phyloP scores from a whole-genome alignment of 192 early-diverging fungal species.

The Phycomyces blakesleeanus region DNA sequence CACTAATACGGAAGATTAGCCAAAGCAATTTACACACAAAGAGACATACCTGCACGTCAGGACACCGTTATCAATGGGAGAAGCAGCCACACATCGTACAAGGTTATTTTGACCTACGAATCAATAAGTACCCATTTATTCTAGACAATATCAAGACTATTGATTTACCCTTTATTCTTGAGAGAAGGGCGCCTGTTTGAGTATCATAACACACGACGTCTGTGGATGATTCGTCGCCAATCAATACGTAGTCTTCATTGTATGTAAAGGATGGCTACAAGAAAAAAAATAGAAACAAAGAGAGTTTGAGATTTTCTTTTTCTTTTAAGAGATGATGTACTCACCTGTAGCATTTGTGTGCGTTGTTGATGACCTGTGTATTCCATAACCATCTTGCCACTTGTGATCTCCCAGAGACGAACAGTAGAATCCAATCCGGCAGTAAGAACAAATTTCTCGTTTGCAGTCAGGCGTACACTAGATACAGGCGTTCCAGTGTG shows the following conservation, averaged over 20 bases:
- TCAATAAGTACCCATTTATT: background rate
- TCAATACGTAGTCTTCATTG: conserved; percentile 70
- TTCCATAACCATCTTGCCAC: conserved; percentile 64
- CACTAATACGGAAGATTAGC: conserved; percentile 10
- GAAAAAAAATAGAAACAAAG: no score
- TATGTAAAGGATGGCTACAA: conserved; percentile 54
- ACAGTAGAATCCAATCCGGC: conserved; percentile 73
- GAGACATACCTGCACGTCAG: conserved; percentile 54
- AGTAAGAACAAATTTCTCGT: conserved; percentile 70
- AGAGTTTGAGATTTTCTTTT: no score
- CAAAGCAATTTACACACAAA: background rate
- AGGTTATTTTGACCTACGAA: conserved; percentile 44
- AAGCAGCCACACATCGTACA: conserved; percentile 58
- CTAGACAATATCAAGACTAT: background rate
- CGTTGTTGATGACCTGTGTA: conserved; percentile 66
- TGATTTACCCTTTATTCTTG: conserved; percentile 40
- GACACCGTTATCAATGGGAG: conserved; percentile 56
- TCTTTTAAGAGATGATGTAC: background rate
- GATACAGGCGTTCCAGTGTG: conserved; percentile 75
- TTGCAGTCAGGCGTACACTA: conserved; percentile 71
- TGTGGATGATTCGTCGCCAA: conserved; percentile 61
- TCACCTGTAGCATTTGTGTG: conserved; percentile 38
- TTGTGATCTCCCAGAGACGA: conserved; percentile 81
- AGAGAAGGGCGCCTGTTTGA: conserved; percentile 54
- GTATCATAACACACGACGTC: conserved; percentile 71